Evolutionary conservation across 805 yeast genomes (phyloP).

Genomic region (Saturnispora gosingensis): DNA sequence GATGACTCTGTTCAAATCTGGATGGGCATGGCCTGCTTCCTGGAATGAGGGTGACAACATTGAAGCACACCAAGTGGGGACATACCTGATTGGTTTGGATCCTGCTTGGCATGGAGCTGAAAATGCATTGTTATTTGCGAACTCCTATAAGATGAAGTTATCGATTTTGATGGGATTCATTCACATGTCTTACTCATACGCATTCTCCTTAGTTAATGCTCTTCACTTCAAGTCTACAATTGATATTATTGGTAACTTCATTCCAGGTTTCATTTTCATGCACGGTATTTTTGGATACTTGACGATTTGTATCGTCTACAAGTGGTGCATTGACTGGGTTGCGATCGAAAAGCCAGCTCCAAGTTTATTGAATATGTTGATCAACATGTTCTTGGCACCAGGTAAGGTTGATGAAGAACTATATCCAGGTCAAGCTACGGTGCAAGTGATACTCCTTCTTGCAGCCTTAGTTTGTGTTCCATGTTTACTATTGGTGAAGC

Average conservation of each 20-base stretch:
- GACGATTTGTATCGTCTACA: constrained; percentile 76
- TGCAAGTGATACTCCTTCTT: constrained; percentile 64
- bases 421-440: constrained; percentile 66
- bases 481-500: constrained; percentile 79
- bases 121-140: constrained; percentile 79
- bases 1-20: constrained; percentile 77
- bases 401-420: constrained; percentile 77
- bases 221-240: constrained; percentile 56
- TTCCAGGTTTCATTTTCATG: constrained; percentile 92
- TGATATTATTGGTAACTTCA: constrained; percentile 85
- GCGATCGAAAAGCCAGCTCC: constrained; percentile 75
- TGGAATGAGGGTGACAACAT: constrained; percentile 64
- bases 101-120: constrained; percentile 97
- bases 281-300: constrained; percentile 93
- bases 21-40: constrained; percentile 87
- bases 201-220: constrained; percentile 79
- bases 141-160: constrained; percentile 95
- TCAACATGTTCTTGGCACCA: constrained; percentile 91
- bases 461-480: constrained; percentile 90
- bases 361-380: constrained; percentile 86
- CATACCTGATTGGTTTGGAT: constrained; percentile 81
- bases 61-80: constrained; percentile 55
- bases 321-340: constrained; percentile 93
- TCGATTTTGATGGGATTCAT: constrained; percentile 89
- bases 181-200: constrained; percentile 87